Percentiles rank a stretch among this genome's conserved stretches.
These are phyloP conservation scores for Suillus bovinus DNA, from an alignment of 768 basidiomycete species.

Conservation along the genomic window DNA sequence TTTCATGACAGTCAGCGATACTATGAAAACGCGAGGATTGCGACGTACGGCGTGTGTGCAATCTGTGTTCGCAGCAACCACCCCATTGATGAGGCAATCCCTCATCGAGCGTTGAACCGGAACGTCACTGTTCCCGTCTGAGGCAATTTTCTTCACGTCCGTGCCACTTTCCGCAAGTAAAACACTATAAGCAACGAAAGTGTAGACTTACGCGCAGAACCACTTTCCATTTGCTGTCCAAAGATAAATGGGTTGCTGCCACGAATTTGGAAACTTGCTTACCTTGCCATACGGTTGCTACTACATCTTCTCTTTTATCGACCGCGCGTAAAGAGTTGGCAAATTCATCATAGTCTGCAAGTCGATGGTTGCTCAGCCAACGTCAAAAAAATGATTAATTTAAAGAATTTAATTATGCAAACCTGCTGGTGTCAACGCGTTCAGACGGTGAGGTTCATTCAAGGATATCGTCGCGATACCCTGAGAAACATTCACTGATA, in stretches of 20 bases:
- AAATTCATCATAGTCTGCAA: slow-evolving; percentile 60
- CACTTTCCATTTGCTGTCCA: slow-evolving; percentile 59
- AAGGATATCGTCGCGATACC: slow-evolving; percentile 71
- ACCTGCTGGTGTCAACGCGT: slow-evolving; percentile 58
- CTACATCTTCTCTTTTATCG: slow-evolving; percentile 58
- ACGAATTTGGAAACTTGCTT: background rate
- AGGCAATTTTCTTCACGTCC: slow-evolving; percentile 48
- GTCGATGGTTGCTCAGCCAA: background rate
- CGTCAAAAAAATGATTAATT: too few relatives aligned
- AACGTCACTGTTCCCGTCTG: slow-evolving; percentile 12
- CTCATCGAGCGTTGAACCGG: slow-evolving; percentile 33
- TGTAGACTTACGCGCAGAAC: slow-evolving; percentile 66
- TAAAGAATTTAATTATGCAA: too few relatives aligned
- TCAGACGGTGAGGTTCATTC: slow-evolving; percentile 57
- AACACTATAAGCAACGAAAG: slow-evolving; percentile 1
- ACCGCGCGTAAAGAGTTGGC: slow-evolving; percentile 58
- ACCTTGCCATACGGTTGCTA: slow-evolving; percentile 73
- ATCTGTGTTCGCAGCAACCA: slow-evolving; percentile 56
- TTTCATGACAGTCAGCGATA: slow-evolving; percentile 22
- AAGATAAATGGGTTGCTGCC: background rate
- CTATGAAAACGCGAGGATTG: background rate
- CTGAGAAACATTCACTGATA: slow-evolving; percentile 49
- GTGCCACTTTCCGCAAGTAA: slow-evolving; percentile 51
- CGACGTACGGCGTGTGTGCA: slow-evolving; percentile 60
- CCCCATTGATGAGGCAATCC: slow-evolving; percentile 44